Conservation (phyloP, 2,329 filamentous ascomycete species). For the Ophiostoma sp. region DNA sequence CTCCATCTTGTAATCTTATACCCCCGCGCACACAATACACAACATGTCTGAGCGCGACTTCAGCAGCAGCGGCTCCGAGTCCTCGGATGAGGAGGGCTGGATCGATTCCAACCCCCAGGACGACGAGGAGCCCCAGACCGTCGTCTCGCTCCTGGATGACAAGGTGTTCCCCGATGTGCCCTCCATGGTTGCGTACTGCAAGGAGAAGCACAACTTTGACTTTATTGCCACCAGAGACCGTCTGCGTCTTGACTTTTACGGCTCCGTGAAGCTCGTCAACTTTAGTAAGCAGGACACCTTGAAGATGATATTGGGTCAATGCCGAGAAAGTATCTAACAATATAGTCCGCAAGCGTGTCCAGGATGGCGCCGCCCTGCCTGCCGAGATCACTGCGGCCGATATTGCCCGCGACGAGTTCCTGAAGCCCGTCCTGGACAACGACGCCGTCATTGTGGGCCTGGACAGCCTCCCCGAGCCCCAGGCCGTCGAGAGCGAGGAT, state of each 20-base stretch:
- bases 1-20: background rate
- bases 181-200: slow-evolving; percentile 65
- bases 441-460: slow-evolving; percentile 84
- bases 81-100: slow-evolving; percentile 37
- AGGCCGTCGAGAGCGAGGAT: background rate
- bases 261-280: slow-evolving; percentile 69
- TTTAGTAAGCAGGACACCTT: slow-evolving; percentile 47
- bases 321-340: background rate
- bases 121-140: slow-evolving; percentile 55
- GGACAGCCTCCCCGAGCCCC: slow-evolving; percentile 61
- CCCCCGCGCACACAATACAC: background rate
- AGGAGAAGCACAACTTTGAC: slow-evolving; percentile 61
- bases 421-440: slow-evolving; percentile 81
- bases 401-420: slow-evolving; percentile 71
- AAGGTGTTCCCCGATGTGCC: slow-evolving; percentile 58
- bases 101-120: slow-evolving; percentile 42
- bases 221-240: slow-evolving; percentile 55
- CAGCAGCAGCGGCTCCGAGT: slow-evolving; percentile 34
- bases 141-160: slow-evolving; percentile 65
- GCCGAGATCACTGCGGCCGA: slow-evolving; percentile 55
- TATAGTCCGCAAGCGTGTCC: slow-evolving; percentile 45
- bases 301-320: background rate
- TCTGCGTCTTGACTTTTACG: slow-evolving; percentile 64
- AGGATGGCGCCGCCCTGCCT: slow-evolving; percentile 44
- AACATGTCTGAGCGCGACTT: slow-evolving; percentile 23